Evolutionary conservation across 257 asterid species (phyloP), one percentile per base, ranked within the genome.

Genomic region (Solanum dulcamara): DNA sequence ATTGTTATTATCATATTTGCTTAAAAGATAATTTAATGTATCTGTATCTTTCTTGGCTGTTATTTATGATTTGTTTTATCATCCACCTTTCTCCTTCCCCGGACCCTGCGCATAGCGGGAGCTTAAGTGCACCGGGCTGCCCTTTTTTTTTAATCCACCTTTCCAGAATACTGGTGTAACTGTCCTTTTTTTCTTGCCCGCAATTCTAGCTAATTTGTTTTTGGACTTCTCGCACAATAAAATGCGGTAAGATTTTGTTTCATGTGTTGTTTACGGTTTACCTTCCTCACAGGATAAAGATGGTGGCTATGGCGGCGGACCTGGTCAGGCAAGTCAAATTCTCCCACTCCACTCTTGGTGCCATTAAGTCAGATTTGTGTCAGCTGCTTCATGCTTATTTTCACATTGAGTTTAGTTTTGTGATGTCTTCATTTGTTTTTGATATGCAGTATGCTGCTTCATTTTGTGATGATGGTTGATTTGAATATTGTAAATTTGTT

Each of bases 281-380:
- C 83, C 88, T 50, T 88, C 50, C 68, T 50, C 85, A 68, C 90
- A 97, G 99, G 98, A 94, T 85, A 88, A 89, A 82, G 88, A 94
- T 85, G 99, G 99, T 88, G 99, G 98, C 85, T 97, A 95, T 88
- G 97, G 98, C 42, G 99, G 99, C 81, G 99, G 99, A 92, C 99
- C 99, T 50, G 97, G 98, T 84, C 99, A 97, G 97, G 99, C 92
- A 79, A 86, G 91, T 87, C 86, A 77, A 77, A 77, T 77, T 77
- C 83, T 77, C 83, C 42, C 14, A 28, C 42, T 77, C 40, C 62
- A 77, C 64, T 77, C 38, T 44, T 14, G 48, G 26, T 77, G 26
- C 83, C 64, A 51, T 28, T 28, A n/a, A 12, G 38, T 14, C 64
- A 77, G 83, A 77, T 77, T 77, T 77, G 42, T 26, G 60, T 77